Conservation (phyloP, 2,329 filamentous ascomycete genomes). For the Cladophialophora exuberans region DNA sequence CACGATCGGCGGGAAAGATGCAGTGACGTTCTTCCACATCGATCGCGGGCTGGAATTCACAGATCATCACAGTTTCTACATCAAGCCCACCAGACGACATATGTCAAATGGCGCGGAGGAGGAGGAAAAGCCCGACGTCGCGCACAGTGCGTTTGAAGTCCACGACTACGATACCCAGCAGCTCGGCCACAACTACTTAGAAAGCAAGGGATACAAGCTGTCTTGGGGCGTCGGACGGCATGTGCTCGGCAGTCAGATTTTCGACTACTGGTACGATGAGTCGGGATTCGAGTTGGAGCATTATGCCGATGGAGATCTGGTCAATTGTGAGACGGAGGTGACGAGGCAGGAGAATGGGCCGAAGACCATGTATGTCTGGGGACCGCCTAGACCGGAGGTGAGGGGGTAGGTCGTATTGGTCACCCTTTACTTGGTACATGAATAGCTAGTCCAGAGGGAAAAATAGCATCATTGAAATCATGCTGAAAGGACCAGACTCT, state of each 20-base stretch:
- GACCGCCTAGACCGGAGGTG: constrained; percentile 2
- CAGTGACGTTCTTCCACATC: constrained; percentile 54
- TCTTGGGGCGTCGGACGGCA: constrained; percentile 74
- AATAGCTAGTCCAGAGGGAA: too few species aligned
- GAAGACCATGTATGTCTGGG: constrained; percentile 5
- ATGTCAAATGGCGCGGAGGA: too few species aligned
- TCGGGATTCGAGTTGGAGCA: constrained; percentile 67
- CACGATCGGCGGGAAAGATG: constrained; percentile 36
- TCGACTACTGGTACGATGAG: constrained; percentile 65
- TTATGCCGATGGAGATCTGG: constrained; percentile 68
- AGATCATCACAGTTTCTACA: constrained; percentile 58
- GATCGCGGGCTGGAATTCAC: constrained; percentile 50
- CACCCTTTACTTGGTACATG: too few species aligned
- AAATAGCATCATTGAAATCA: too few species aligned
- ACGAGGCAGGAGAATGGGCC: constrained; percentile 11
- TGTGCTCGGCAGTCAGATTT: constrained; percentile 69
- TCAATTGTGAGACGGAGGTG: constrained; percentile 36
- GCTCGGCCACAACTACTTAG: constrained; percentile 70
- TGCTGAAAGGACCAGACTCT: too few species aligned
- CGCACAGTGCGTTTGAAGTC: constrained; percentile 71
- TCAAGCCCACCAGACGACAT: constrained; percentile 17
- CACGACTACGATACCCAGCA: constrained; percentile 72
- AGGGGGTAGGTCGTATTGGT: background rate
- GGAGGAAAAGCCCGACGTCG: constrained; percentile 53
- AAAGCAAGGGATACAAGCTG: constrained; percentile 62